These are phyloP conservation scores for Aspergillus cristatus DNA, from an alignment of 495 filamentous ascomycete genomes.

Conservation along the genomic window DNA sequence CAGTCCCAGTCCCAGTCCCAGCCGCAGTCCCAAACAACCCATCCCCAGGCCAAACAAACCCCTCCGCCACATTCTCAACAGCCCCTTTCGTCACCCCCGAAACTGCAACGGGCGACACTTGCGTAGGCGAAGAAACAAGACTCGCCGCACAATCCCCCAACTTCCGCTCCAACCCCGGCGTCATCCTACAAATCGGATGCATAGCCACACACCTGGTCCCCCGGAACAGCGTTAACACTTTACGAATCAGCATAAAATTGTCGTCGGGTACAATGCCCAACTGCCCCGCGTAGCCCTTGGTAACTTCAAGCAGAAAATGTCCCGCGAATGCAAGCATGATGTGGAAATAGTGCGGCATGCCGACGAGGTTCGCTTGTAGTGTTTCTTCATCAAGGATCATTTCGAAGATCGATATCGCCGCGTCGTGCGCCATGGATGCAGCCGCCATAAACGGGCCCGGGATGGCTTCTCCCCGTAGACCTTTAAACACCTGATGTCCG, in stretches of 20 bases:
- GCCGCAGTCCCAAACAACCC: constrained; percentile 7
- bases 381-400: constrained; percentile 30
- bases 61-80: too few relatives aligned
- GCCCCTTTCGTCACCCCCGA: neutral
- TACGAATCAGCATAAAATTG: constrained; percentile 15
- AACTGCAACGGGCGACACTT: neutral
- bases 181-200: constrained; percentile 22
- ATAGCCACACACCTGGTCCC: constrained; percentile 12
- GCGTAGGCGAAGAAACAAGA: neutral
- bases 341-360: constrained; percentile 38
- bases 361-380: constrained; percentile 27
- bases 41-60: constrained; percentile 6
- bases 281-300: constrained; percentile 14
- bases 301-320: constrained; percentile 36
- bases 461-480: constrained; percentile 22
- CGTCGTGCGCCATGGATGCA: constrained; percentile 29
- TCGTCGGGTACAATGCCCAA: constrained; percentile 13
- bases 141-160: constrained; percentile 15
- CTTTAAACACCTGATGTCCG: constrained; percentile 34
- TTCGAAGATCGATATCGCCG: constrained; percentile 31
- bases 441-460: constrained; percentile 25
- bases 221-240: constrained; percentile 15
- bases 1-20: too few relatives aligned
- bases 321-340: constrained; percentile 40
- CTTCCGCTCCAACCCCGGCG: constrained; percentile 17